These are phyloP conservation scores for Pulveroboletus ridleyi DNA, from an alignment of 1,284 basidiomycete genomes.

Conservation along the genomic window DNA sequence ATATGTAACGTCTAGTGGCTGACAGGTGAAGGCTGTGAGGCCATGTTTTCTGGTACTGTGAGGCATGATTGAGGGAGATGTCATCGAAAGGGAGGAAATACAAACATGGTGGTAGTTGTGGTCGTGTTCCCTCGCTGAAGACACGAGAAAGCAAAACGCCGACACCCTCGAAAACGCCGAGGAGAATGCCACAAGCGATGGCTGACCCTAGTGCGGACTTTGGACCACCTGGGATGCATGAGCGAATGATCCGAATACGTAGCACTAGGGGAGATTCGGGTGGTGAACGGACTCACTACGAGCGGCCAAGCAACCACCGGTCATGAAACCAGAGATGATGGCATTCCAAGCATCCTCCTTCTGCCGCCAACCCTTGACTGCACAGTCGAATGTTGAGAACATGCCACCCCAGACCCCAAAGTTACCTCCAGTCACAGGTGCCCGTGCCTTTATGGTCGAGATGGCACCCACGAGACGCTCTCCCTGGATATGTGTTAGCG, in stretches of 20 bases:
- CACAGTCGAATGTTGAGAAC: constrained; percentile 98
- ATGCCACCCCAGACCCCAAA: constrained; percentile 99
- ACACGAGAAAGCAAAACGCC: constrained; percentile 87
- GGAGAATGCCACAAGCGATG: constrained; percentile 94
- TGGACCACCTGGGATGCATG: constrained; percentile 77
- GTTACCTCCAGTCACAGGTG: constrained; percentile 97
- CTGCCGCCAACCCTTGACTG: constrained; percentile 96
- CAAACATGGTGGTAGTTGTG: constrained; percentile 56
- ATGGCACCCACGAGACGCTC: constrained; percentile 94
- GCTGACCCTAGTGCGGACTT: constrained; percentile 91
- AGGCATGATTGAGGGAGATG: background rate
- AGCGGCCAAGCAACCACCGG: constrained; percentile 94
- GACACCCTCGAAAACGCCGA: constrained; percentile 97
- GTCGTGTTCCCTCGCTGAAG: constrained; percentile 84
- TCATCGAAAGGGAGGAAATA: constrained; percentile 2
- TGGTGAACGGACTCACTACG: constrained; percentile 72
- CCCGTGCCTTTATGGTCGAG: constrained; percentile 97
- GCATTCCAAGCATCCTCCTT: constrained; percentile 99
- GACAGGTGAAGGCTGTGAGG: constrained; percentile 32
- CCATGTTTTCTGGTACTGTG: constrained; percentile 40
- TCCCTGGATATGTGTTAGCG: constrained; percentile 53
- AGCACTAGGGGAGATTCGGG: constrained; percentile 1
- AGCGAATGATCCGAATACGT: constrained; percentile 15
- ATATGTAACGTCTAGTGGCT: constrained; percentile 39
- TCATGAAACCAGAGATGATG: constrained; percentile 98